Evolutionary conservation across 2,329 filamentous ascomycete species (phyloP).

Genomic region (Canariomyces notabilis): DNA sequence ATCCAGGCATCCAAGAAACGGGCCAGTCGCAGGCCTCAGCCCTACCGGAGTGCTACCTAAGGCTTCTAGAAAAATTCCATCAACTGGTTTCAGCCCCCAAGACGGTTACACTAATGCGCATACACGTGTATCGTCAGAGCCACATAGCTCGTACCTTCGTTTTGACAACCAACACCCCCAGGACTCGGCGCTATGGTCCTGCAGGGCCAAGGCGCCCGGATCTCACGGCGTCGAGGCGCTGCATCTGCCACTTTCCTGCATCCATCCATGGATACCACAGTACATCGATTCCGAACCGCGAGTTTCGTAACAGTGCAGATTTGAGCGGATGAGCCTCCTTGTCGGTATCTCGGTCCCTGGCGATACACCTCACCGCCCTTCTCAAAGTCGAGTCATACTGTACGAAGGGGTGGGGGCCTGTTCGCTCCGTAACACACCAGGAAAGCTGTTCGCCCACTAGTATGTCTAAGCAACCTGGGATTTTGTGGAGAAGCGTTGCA

Average conservation of each 20-base stretch:
- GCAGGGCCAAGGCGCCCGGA: slow-evolving; percentile 13
- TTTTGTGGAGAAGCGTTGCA: slow-evolving; percentile 5
- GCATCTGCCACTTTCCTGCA: slow-evolving; percentile 9
- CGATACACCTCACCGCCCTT: slow-evolving; percentile 3
- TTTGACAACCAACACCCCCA: background rate
- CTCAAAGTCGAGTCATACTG: slow-evolving; percentile 12
- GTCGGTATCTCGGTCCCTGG: slow-evolving; percentile 7
- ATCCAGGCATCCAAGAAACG: slow-evolving; percentile 17
- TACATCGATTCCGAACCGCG: background rate
- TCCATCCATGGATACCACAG: too few relatives aligned
- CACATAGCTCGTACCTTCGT: slow-evolving; percentile 7
- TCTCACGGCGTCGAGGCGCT: slow-evolving; percentile 11
- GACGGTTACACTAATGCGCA: too few relatives aligned
- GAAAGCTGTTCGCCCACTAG: slow-evolving; percentile 3
- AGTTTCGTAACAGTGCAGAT: slow-evolving; percentile 8
- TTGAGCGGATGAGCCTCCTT: background rate
- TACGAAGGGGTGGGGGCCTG: too few relatives aligned
- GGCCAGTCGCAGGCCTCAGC: slow-evolving; percentile 13
- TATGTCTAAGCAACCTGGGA: slow-evolving; percentile 6
- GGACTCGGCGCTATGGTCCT: slow-evolving; percentile 4
- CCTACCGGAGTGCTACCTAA: slow-evolving; percentile 12
- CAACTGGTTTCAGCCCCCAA: slow-evolving; percentile 6
- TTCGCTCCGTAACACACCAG: slow-evolving; percentile 3
- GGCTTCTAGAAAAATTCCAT: slow-evolving; percentile 1
- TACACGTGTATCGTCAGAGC: slow-evolving; percentile 1